A percentile compares a stretch with the other conserved stretches of the same genome.
phyloP scores from a whole-genome alignment of 306 rosid genomes.

The Ormosia semicastrata region DNA sequence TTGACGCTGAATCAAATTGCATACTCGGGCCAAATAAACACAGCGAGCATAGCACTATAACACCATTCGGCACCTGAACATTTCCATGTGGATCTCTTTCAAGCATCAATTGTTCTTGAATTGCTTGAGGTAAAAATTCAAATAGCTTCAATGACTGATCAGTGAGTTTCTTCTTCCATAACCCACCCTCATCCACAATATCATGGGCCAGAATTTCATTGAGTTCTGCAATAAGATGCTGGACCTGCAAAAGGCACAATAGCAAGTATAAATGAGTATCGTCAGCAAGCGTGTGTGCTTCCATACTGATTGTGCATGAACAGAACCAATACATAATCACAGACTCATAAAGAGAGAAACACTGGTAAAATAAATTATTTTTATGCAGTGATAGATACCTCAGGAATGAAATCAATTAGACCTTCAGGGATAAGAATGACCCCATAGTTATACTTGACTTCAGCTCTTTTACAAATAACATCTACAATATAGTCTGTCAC shows the following conservation, averaged over 20 bases:
- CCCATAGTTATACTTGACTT: conserved; percentile 80
- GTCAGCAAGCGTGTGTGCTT: neutral
- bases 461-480: conserved; percentile 75
- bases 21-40: conserved; percentile 3
- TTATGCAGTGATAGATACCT: conserved; percentile 55
- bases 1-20: neutral
- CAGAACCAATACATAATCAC: neutral
- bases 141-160: conserved; percentile 82
- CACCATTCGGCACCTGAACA: conserved; percentile 72
- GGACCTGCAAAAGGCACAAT: conserved; percentile 67
- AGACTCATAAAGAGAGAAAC: neutral
- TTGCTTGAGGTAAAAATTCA: conserved; percentile 89
- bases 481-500: conserved; percentile 93
- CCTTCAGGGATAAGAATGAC: conserved; percentile 99
- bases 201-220: conserved; percentile 93
- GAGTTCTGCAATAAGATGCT: conserved; percentile 87
- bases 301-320: neutral
- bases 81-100: conserved; percentile 99
- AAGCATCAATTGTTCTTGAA: conserved; percentile 98
- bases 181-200: conserved; percentile 75
- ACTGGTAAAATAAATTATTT: neutral
- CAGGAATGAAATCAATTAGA: conserved; percentile 97
- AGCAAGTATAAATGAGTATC: conserved; percentile 12
- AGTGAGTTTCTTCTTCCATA: conserved; percentile 90
- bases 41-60: neutral